Conservation (phyloP, 306 rosid species). For the Fragaria ananassa region DNA sequence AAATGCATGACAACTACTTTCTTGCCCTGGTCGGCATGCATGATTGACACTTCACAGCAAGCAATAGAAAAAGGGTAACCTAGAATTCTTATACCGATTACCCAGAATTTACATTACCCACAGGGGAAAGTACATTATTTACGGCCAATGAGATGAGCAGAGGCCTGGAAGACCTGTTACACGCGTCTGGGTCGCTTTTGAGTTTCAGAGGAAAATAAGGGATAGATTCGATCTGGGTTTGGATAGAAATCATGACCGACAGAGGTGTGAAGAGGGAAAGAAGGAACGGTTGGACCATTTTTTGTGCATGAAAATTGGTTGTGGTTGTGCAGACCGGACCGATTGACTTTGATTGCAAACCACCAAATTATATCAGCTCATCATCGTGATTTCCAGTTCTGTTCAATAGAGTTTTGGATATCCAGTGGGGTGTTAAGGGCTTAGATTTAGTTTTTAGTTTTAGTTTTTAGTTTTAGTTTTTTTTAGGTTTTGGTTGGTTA, state of each 20-base stretch:
- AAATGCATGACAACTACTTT: neutral
- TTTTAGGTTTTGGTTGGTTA: too few relatives aligned
- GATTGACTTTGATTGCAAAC: neutral
- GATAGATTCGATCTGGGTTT: neutral
- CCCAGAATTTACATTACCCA: neutral
- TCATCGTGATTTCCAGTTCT: neutral
- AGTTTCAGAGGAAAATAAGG: neutral
- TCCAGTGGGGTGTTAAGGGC: too few relatives aligned
- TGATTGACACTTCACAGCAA: neutral
- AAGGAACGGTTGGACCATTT: neutral
- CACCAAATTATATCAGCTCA: neutral
- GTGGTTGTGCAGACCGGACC: neutral
- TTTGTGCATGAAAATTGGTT: neutral
- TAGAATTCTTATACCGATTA: neutral
- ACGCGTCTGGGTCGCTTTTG: neutral
- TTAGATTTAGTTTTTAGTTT: too few relatives aligned
- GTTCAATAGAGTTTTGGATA: neutral
- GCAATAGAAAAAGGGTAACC: neutral
- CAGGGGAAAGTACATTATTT: neutral
- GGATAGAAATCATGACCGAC: conserved; percentile 15
- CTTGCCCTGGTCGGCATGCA: neutral
- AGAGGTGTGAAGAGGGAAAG: neutral
- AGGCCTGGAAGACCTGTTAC: neutral
- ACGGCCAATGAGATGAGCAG: neutral
- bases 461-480: too few relatives aligned